These are phyloP conservation scores for Salvia sclarea DNA, from an alignment of 305 asterid species.

Conservation along the genomic window DNA sequence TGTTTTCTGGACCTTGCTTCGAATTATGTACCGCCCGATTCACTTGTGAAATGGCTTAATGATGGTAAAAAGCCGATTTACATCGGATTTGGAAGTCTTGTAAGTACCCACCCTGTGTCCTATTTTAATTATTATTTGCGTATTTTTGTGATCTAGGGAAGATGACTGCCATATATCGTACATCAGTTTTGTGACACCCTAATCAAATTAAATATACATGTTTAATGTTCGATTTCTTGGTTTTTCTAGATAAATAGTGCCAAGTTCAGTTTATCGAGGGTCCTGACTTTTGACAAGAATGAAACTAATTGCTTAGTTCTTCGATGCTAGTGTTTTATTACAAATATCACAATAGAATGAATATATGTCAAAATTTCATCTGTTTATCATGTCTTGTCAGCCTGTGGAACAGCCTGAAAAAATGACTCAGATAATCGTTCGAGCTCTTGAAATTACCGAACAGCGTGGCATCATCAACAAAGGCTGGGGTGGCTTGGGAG, in stretches of 20 bases:
- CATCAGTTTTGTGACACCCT: not conserved
- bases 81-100: conserved; percentile 95
- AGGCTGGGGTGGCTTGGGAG: conserved; percentile 99
- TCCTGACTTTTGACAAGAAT: too few species aligned
- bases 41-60: conserved; percentile 77
- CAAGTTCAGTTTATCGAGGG: not conserved
- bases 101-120: conserved; percentile 41
- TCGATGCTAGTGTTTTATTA: not conserved
- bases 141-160: not conserved
- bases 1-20: conserved; percentile 94
- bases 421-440: conserved; percentile 77
- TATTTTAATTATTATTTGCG: not conserved
- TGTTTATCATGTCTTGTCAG: conserved; percentile 40
- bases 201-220: too few species aligned
- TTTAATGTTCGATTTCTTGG: not conserved
- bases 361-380: not conserved
- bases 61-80: conserved; percentile 73
- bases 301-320: not conserved
- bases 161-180: not conserved
- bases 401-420: conserved; percentile 83
- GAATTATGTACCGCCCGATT: conserved; percentile 66
- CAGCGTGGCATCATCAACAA: conserved; percentile 92
- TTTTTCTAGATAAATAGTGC: not conserved
- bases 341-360: not conserved
- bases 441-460: conserved; percentile 76